Conservation (phyloP, 306 rosid species). For the Vigna nakashimae region DNA sequence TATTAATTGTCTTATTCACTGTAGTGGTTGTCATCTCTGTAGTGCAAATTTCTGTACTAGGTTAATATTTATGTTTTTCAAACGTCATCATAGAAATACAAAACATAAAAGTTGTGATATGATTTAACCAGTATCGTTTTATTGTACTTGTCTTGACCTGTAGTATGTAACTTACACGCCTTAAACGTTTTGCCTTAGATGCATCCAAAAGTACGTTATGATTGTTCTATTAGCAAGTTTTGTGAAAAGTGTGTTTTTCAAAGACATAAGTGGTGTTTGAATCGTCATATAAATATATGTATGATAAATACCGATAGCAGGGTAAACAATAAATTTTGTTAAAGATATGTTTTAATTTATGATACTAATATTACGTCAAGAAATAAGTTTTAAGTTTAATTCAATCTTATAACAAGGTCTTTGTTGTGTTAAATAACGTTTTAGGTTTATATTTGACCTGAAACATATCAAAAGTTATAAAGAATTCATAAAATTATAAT, state of each 20-base stretch:
- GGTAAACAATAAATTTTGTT: too few relatives aligned
- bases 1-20: background rate
- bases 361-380: too few relatives aligned
- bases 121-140: background rate
- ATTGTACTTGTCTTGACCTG: background rate
- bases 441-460: too few relatives aligned
- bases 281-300: background rate
- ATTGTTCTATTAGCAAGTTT: background rate
- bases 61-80: background rate
- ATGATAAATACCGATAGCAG: too few relatives aligned
- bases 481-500: too few relatives aligned
- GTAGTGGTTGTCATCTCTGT: background rate
- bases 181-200: background rate
- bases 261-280: background rate
- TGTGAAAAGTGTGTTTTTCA: background rate
- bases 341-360: too few relatives aligned
- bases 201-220: too few relatives aligned
- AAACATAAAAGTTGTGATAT: background rate
- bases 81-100: background rate
- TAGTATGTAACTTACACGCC: background rate
- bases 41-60: background rate
- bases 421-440: too few relatives aligned
- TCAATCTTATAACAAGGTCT: too few relatives aligned
- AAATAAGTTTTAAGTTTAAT: too few relatives aligned
- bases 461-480: too few relatives aligned